A percentile compares a stretch with the other conserved stretches of the same genome.
These are phyloP conservation scores for Mycoemilia scoparia DNA, from an alignment of 192 early-diverging fungal genomes.

Conservation along the genomic window DNA sequence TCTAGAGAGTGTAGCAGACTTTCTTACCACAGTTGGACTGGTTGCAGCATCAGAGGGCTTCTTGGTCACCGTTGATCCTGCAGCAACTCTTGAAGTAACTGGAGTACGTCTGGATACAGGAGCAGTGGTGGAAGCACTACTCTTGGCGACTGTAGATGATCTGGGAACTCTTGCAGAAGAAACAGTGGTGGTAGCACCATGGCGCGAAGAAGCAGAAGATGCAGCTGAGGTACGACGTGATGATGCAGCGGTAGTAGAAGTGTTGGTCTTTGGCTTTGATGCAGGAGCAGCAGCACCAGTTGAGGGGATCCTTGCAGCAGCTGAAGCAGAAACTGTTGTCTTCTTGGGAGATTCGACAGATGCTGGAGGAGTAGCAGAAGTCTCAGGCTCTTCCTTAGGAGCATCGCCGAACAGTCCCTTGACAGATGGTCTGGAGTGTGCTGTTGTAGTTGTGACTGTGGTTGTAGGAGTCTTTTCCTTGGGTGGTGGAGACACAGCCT, in stretches of 20 bases:
- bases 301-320: conserved; percentile 1
- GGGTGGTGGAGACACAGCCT: too few species aligned
- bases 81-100: not conserved
- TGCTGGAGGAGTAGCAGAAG: too few species aligned
- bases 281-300: not conserved
- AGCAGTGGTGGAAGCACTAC: conserved; percentile 7
- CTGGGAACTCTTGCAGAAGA: not conserved
- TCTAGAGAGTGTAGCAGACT: not conserved
- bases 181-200: conserved; percentile 2
- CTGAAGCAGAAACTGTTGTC: not conserved
- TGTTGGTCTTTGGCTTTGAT: too few species aligned
- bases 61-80: not conserved
- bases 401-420: too few species aligned
- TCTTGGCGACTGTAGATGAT: conserved; percentile 3
- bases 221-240: not conserved
- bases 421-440: too few species aligned
- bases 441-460: too few species aligned
- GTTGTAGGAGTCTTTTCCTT: too few species aligned
- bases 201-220: conserved; percentile 1
- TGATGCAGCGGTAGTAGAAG: too few species aligned
- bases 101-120: conserved; percentile 2
- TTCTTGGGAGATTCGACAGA: not conserved
- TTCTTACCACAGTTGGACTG: too few species aligned
- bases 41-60: not conserved
- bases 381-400: not conserved